A percentile compares a stretch with the other conserved stretches of the same genome.
These are phyloP conservation scores for Colletotrichum sp. DNA, from an alignment of 2,329 filamentous ascomycete species.

Conservation along the genomic window DNA sequence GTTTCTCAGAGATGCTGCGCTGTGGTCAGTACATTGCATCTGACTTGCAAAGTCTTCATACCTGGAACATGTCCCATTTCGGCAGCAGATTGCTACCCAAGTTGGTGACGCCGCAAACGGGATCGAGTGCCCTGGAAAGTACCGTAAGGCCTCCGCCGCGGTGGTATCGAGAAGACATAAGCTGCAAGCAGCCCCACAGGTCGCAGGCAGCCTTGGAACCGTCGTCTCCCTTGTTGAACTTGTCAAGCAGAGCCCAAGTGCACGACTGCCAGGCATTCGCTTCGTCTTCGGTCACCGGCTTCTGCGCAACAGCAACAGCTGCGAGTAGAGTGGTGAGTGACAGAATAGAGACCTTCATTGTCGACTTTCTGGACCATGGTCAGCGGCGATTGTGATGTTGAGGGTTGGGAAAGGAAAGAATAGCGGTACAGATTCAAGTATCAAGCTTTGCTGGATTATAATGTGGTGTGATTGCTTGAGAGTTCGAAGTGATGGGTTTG, in stretches of 20 bases:
- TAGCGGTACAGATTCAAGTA: neutral
- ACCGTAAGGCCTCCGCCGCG: neutral
- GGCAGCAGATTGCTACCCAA: neutral
- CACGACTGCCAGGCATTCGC: neutral
- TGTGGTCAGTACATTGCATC: neutral
- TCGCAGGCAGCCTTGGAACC: neutral
- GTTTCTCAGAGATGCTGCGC: neutral
- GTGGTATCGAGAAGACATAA: neutral
- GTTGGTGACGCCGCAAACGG: neutral
- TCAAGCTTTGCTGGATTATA: neutral
- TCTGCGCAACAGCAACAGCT: neutral
- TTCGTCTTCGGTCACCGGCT: neutral
- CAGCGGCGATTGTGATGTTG: neutral
- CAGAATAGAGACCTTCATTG: neutral
- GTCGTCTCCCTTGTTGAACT: neutral
- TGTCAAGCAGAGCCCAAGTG: neutral
- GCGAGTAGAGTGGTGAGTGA: neutral
- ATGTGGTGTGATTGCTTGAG: neutral
- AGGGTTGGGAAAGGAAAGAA: neutral
- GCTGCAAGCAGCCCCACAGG: neutral
- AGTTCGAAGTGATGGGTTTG: neutral
- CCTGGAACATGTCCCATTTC: neutral
- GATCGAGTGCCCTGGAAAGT: neutral
- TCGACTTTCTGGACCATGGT: neutral
- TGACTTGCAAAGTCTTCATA: neutral